Evolutionary conservation across 257 asterid species (phyloP), one percentile per base, ranked within the genome.

Genomic region (Buddleja alternifolia): DNA sequence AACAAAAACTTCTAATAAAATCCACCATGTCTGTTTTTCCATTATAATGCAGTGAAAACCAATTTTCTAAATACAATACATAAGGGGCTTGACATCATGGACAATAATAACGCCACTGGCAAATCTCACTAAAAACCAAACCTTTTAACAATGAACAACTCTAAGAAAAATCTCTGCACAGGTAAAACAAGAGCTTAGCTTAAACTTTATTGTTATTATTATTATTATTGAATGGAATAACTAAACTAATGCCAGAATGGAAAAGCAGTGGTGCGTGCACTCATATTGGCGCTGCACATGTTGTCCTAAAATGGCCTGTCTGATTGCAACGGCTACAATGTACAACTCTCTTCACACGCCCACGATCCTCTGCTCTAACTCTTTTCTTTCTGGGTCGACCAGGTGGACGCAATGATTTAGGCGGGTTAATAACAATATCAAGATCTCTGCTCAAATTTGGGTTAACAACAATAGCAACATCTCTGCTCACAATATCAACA

Each of bases 271-370:
- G n/a, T n/a, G n/a, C n/a, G n/a, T 29, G 9, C 20, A 57, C 81
- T 90, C 84, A 90, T 64, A 90, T 83, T 4, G 97, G 98, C 42
- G 97, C 95, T 52, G 98, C 96, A 76, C 98, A 93, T 0, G 98
- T 93, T 12, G 97, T 93, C 88, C 97, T 83, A 81, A 90, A 93
- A 57, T 93, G 97, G 25, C 98, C 98, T 0, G 97, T 88, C 86
- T 88, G 96, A 69, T 93, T 90, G 84, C 98, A 93, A 1, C 98
- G 92, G 77, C 97, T 90, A 63, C 98, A 93, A 77, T 93, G 98
- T 23, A 93, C 98, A 5, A 93, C 94, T 45, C 98, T 84, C 86
- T 90, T 93, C 68, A 71, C 81, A 2, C 96, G 89, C 10, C 96
- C 96, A 7, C 88, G 90, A 72, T 90, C 96, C 66, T 93, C 98